A percentile compares a stretch with the other conserved stretches of the same genome.
These are phyloP conservation scores for Cyberlindnera veronae DNA, from an alignment of 805 yeast species.

Conservation along the genomic window DNA sequence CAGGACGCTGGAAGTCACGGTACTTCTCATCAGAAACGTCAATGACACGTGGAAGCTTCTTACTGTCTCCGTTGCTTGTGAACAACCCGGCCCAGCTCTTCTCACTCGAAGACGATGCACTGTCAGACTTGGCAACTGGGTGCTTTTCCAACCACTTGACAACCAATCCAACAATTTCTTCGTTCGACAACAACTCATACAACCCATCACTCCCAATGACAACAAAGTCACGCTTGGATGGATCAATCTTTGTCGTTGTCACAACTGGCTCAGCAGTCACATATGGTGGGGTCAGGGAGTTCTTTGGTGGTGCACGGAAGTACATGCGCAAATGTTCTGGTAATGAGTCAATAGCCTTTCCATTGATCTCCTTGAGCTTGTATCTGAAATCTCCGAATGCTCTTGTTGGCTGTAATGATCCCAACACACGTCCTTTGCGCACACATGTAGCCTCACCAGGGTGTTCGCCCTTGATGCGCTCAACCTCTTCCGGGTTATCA, in stretches of 20 bases:
- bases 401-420: conserved; percentile 90
- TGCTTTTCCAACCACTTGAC: conserved; percentile 88
- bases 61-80: conserved; percentile 28
- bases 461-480: conserved; percentile 78
- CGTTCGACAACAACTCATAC: conserved; percentile 87
- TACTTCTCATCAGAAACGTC: conserved; percentile 59
- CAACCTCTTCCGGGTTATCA: conserved; percentile 81
- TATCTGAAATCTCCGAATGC: conserved; percentile 98
- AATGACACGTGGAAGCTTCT: conserved; percentile 56
- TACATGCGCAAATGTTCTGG: conserved; percentile 81
- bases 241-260: conserved; percentile 72
- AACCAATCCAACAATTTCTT: conserved; percentile 88
- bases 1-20: conserved; percentile 62
- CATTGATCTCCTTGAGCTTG: conserved; percentile 61
- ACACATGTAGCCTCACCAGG: conserved; percentile 80
- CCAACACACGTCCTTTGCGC: conserved; percentile 84
- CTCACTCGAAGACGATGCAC: conserved; percentile 9
- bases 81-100: conserved; percentile 21
- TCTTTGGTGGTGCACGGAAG: conserved; percentile 71
- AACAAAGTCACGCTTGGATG: conserved; percentile 74
- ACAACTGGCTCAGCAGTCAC: conserved; percentile 96
- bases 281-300: conserved; percentile 87
- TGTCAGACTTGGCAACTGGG: conserved; percentile 35
- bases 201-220: conserved; percentile 94
- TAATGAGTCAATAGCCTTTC: conserved; percentile 45